phyloP scores from a whole-genome alignment of 2,329 filamentous ascomycete genomes.

The Periglandula ipomoeae region DNA sequence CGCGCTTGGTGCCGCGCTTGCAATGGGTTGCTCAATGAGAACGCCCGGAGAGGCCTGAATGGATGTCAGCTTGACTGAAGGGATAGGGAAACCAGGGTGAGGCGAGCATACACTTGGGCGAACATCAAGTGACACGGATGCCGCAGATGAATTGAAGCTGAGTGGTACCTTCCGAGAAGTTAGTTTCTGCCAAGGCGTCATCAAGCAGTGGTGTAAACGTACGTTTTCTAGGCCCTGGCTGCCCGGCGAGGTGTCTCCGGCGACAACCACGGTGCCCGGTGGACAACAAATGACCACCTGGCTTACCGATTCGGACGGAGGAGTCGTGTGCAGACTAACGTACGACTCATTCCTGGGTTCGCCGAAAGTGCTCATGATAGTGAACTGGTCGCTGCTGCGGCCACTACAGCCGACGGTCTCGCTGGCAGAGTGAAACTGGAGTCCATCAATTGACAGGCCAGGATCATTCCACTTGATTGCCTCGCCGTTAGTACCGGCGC shows the following conservation, averaged over 20 bases:
- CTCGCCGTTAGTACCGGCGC: not conserved
- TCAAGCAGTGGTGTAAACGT: slow-evolving; percentile 3
- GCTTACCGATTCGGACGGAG: not conserved
- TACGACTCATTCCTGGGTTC: not conserved
- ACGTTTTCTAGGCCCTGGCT: slow-evolving; percentile 9
- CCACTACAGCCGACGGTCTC: slow-evolving; percentile 2
- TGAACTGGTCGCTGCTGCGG: not conserved
- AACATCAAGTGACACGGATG: slow-evolving; percentile 9
- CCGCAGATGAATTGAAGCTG: slow-evolving; percentile 6
- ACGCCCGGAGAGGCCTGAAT: not conserved
- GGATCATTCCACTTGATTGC: not conserved
- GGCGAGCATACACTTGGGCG: slow-evolving; percentile 11
- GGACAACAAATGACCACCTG: not conserved
- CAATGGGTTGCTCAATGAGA: not conserved
- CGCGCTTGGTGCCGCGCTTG: not conserved
- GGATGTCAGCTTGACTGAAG: not conserved
- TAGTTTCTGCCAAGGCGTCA: slow-evolving; percentile 6
- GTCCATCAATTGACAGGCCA: not conserved
- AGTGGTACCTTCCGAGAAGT: slow-evolving; percentile 13
- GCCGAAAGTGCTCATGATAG: not conserved
- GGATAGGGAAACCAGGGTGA: not conserved
- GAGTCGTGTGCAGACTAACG: not conserved
- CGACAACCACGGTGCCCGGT: not conserved
- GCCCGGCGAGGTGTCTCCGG: not conserved
- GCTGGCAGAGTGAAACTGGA: not conserved